Base-by-base conservation (phyloP, 1,284 basidiomycete species). In the Gymnopus androsaceus region DNA sequence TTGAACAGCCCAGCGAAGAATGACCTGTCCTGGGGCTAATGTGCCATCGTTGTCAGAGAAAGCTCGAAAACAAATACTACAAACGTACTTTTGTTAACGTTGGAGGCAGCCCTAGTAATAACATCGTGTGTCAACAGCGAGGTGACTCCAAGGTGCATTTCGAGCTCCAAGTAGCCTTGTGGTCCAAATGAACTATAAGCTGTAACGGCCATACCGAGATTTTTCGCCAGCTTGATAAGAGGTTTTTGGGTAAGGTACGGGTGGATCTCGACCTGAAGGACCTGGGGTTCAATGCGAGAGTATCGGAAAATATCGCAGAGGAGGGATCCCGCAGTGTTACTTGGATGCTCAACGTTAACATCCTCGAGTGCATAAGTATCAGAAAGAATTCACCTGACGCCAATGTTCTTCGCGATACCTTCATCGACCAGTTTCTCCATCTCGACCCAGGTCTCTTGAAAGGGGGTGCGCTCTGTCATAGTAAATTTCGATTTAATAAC, bases 1-100 rank as follows among this genome's bases (percentile, higher is more conserved):
- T 67, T 92, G 87, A n/a, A 87, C 85, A 6, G 88, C 84, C 90
- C 90, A 92, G 62, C 89, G 84, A 57, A 93, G 80, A 33, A 92
- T 73, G 31, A 92, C 78, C 69, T 87, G 84, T 8, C 82, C 83
- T 33, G 78, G 66, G 47, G 77, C 83, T 84, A 49, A 7, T 19
- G 6, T n/a, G n/a, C n/a, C n/a, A n/a, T 4, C 30, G 33, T 27
- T 37, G 19, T 46, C n/a, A 25, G 42, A n/a, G 42, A 46, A 21
- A 21, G 4, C 27, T 19, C n/a, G n/a, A 36, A n/a, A 27, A n/a
- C 28, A 23, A 34, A 19, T 23, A 3, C 21, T 34, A 17, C n/a
- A 47, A 3, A 70, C 79, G 58, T 60, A 86, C 86, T 81, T 73
- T 81, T 90, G 15, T 71, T 66, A 64, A 85, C 75, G 58, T 75